These are phyloP conservation scores for Colletotrichum horii DNA, from an alignment of 2,329 filamentous ascomycete species.

Conservation along the genomic window DNA sequence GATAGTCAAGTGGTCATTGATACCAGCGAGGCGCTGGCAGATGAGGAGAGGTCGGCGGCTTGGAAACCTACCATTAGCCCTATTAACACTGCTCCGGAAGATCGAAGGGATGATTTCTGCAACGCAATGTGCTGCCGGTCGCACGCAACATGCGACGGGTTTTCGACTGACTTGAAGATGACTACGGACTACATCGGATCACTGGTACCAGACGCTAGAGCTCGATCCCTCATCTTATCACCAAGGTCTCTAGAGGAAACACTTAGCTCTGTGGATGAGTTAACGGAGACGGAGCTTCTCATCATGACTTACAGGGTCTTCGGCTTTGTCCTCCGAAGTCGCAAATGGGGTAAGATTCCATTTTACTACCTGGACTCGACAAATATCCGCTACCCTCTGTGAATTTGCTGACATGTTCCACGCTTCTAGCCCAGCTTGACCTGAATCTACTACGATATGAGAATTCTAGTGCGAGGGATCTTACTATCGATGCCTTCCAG, in stretches of 20 bases:
- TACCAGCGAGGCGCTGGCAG: neutral
- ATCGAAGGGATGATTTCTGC: too few species aligned
- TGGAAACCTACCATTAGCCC: neutral
- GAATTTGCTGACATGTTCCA: too few species aligned
- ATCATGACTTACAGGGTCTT: neutral
- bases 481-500: neutral
- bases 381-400: too few species aligned
- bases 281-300: neutral
- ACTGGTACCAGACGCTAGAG: rapidly evolving
- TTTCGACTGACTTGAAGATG: neutral
- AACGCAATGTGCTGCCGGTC: neutral
- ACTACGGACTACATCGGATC: neutral
- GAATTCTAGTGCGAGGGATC: neutral
- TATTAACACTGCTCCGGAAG: neutral
- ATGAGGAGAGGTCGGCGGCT: neutral
- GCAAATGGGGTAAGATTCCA: neutral
- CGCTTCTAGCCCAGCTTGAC: neutral
- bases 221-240: rapidly evolving
- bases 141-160: neutral
- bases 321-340: neutral
- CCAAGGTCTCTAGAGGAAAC: neutral
- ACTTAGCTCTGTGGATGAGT: rapidly evolving
- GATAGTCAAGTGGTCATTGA: neutral
- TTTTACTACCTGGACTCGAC: too few species aligned
- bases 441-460: neutral